Evolutionary conservation across 768 basidiomycete species (phyloP).

Genomic region (Agrocybe chaxingu): DNA sequence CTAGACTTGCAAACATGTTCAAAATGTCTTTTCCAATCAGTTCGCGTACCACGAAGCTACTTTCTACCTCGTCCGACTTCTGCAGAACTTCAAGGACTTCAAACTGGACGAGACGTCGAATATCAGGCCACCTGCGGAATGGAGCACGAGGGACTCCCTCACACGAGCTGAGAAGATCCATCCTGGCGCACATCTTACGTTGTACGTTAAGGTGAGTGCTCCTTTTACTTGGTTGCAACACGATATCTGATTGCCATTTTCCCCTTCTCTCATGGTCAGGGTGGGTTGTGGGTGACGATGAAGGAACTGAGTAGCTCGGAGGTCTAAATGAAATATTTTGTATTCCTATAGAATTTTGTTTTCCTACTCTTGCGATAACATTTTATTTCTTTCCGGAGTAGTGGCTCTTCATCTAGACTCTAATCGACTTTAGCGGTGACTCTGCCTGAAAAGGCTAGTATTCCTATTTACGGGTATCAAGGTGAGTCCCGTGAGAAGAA

Average conservation of each 20-base stretch:
- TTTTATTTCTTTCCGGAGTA: no score
- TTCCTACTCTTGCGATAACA: no score
- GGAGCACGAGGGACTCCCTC: constrained; percentile 30
- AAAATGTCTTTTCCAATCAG: background rate
- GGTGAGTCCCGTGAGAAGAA: no score
- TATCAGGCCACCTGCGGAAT: constrained; percentile 39
- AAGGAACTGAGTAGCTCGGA: constrained; percentile 9
- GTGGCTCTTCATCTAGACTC: no score
- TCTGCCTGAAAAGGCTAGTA: no score
- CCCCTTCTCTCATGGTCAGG: constrained; percentile 17
- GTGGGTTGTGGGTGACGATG: constrained; percentile 27
- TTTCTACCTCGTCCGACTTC: no score
- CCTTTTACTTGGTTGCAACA: background rate
- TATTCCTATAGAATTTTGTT: no score
- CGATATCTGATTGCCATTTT: background rate
- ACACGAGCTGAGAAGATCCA: constrained; percentile 38
- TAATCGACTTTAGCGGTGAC: no score
- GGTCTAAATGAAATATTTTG: background rate
- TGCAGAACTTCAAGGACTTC: constrained; percentile 28
- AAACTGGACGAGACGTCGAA: constrained; percentile 33
- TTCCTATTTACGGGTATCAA: no score
- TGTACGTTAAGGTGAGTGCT: constrained; percentile 29
- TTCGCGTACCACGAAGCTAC: constrained; percentile 47
- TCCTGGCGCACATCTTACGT: constrained; percentile 38
- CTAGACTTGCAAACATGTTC: background rate